Evolutionary conservation across 352 stramenopile species (phyloP), one percentile per base, ranked within the genome.

Genomic region (Phytophthora foliorum): DNA sequence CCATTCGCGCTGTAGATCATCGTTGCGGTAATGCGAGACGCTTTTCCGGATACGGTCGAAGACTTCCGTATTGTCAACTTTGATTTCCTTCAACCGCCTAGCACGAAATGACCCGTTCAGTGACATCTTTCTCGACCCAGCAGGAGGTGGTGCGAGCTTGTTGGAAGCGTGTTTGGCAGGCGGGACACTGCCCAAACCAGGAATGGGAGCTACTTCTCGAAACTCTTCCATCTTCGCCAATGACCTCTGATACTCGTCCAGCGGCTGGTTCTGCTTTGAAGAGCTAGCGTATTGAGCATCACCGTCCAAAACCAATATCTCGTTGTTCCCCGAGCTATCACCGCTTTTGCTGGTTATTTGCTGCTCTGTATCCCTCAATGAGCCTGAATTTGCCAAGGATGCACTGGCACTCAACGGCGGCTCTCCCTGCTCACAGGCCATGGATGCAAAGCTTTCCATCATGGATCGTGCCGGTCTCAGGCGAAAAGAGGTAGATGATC

Each of bases 21-120:
- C 78, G 9, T 88, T 89, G 2, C 77, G 72, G 51, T 94, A 94
- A 61, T 92, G 81, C 2, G 84, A 72, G 2, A 66, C 59, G 42
- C 67, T 91, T 63, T 90, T 87, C 41, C 82, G 80, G 59, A 93
- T 90, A 13, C 84, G 75, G 13, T 86, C 74, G 21, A 86, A 82
- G 22, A 89, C 63, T 45, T 64, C 72, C n/a, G 61, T 51, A 31
- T 92, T 94, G 63, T 89, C 78, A 3, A 53, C 48, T 42, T 92
- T 70, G 53, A 94, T 93, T 55, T 91, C 76, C 58, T 88, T 88
- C 9, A 93, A 70, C 3, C 75, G 69, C 2, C 80, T 77, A 17
- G 72, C 71, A 0, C 84, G 83, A 56, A 92, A 84, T 27, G 83
- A 75, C 4, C 57, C 60, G 25, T 88, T 85, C 13, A 88, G 31